Evolutionary conservation across 176 grass and related monocot genomes (phyloP).

Genomic region (Olyra latifolia): DNA sequence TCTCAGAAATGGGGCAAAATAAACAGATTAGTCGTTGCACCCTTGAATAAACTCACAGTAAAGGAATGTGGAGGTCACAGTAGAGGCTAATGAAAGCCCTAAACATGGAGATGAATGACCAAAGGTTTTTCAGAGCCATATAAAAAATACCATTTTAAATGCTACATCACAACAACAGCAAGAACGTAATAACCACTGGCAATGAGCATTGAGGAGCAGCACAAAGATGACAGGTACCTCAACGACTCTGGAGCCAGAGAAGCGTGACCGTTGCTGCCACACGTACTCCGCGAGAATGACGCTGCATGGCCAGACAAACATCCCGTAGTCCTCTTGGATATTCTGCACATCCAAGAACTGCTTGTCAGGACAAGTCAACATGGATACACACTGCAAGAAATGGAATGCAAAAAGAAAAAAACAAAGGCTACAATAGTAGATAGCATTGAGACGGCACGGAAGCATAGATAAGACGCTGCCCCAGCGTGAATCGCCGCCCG

Average conservation of each 20-base stretch:
- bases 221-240: conserved; percentile 41
- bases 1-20: not conserved
- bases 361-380: not conserved
- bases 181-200: not conserved
- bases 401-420: not conserved
- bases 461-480: too few species aligned
- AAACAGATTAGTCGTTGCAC: not conserved
- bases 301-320: conserved; percentile 94
- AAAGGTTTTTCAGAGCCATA: not conserved
- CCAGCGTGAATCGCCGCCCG: too few species aligned
- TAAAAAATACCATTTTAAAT: not conserved
- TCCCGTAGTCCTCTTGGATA: conserved; percentile 78
- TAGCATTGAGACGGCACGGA: too few species aligned
- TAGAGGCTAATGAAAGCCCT: not conserved
- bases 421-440: not conserved
- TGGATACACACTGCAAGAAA: not conserved
- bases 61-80: not conserved
- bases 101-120: not conserved
- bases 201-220: not conserved
- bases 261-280: conserved; percentile 69
- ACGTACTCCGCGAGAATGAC: conserved; percentile 79
- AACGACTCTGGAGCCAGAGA: conserved; percentile 52
- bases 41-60: not conserved
- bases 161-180: not conserved
- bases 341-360: conserved; percentile 35